Evolutionary conservation across 768 basidiomycete species (phyloP), one percentile per base, ranked within the genome.

Genomic region (Amanita rubescens): DNA sequence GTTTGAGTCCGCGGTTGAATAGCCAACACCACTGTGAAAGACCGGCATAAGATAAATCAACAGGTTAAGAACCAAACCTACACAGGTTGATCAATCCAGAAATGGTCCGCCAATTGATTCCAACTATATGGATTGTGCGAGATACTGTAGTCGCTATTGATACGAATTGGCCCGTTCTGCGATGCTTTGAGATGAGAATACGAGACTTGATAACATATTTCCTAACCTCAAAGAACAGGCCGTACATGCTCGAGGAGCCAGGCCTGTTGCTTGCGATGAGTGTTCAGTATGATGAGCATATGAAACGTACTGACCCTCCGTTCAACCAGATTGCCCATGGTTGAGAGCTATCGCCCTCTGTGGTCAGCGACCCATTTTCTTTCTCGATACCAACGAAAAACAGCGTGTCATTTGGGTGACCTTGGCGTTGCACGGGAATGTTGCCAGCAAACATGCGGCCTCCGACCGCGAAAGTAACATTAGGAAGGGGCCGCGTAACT

Each of bases 1-100:
- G 44, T 71, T 61, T 3, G 75, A 66, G 58, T 87, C 85, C 7
- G 77, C 77, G 2, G 86, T 89, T 12, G 84, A 75, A 60, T 71
- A 87, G 3, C 86, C 87, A 7, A 70, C 68, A 10, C 85, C 86
- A 51, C 58, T 59, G 19, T 46, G 53, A 43, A 27, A 17, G n/a
- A 12, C 8, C 11, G 10, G 51, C 17, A 57, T 42, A 51, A 54
- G 39, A 51, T 44, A 32, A 47, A 56, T 32, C 54, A 35, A n/a
- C 4, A 14, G 33, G 30, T 27, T 3, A 39, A 22, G 14, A n/a
- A 51, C 34, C 38, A 38, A 32, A 57, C 70, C 50, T 63, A 78
- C 77, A 85, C 85, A 45, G 85, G 87, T 53, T 87, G 82, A 60
- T 89, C 87, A 47, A 89, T 69, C 84, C 83, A 87, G 34, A 88